Evolutionary conservation across 1,139 yeast species (phyloP).

Genomic region (Scheffersomyces titani): DNA sequence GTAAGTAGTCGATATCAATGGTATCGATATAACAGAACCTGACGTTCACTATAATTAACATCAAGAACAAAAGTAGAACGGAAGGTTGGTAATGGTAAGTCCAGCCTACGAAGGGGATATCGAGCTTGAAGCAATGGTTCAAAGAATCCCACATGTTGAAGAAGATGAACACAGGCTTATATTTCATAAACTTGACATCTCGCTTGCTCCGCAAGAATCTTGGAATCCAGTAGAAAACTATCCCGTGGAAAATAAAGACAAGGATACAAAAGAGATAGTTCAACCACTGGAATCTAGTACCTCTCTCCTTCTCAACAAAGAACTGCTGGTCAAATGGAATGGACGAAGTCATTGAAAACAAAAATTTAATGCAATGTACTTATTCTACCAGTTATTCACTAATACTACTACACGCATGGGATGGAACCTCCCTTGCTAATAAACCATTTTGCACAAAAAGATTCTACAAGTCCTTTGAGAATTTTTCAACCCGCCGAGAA

Average conservation of each 20-base stretch:
- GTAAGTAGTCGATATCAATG: slow-evolving; percentile 40
- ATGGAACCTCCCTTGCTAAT: background rate
- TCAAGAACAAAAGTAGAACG: slow-evolving; percentile 26
- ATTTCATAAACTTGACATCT: slow-evolving; percentile 6
- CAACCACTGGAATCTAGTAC: slow-evolving; percentile 38
- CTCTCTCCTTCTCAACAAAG: slow-evolving; percentile 37
- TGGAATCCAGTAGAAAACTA: slow-evolving; percentile 46
- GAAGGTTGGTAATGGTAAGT: slow-evolving; percentile 43
- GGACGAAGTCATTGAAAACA: slow-evolving; percentile 4
- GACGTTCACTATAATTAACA: slow-evolving; percentile 31
- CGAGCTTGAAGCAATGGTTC: slow-evolving; percentile 26
- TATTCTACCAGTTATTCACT: background rate
- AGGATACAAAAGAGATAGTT: slow-evolving; percentile 28
- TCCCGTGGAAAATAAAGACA: slow-evolving; percentile 37
- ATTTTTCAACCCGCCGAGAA: background rate
- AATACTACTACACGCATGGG: background rate
- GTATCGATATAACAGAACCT: slow-evolving; percentile 31
- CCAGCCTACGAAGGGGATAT: slow-evolving; percentile 17
- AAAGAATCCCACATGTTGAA: slow-evolving; percentile 29
- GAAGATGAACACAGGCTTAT: slow-evolving; percentile 22
- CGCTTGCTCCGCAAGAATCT: slow-evolving; percentile 17
- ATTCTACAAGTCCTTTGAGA: background rate
- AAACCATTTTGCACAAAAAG: background rate
- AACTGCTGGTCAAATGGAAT: slow-evolving; percentile 34
- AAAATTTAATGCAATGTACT: background rate